These are phyloP conservation scores for Mentha longifolia DNA, from an alignment of 257 asterid genomes.

Conservation along the genomic window DNA sequence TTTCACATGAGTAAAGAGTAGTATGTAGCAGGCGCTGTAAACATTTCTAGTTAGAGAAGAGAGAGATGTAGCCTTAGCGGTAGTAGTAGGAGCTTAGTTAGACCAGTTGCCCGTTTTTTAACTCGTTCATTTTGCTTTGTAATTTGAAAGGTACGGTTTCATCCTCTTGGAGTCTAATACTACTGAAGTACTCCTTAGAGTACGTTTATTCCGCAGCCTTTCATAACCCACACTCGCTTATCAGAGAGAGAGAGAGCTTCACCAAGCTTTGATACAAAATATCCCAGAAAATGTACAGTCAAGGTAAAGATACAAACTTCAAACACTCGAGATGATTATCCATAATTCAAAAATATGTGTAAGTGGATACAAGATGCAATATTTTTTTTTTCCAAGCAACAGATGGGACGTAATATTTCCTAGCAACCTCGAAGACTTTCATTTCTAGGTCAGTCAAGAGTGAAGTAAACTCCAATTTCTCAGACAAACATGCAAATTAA, in stretches of 20 bases:
- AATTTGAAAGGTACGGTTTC: background rate
- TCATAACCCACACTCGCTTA: background rate
- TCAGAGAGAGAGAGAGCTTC: background rate
- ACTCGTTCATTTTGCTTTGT: background rate
- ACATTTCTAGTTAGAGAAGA: background rate
- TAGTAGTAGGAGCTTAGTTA: background rate
- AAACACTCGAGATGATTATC: background rate
- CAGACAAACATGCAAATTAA: conserved; percentile 32
- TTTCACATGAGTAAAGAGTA: background rate
- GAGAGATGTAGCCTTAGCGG: conserved; percentile 3
- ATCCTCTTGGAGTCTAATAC: background rate
- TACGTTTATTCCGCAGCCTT: too few relatives aligned
- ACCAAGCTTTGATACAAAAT: background rate
- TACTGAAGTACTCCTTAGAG: background rate
- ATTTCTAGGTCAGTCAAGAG: background rate
- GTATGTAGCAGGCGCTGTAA: background rate
- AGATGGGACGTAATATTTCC: too few relatives aligned
- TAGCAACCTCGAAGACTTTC: too few relatives aligned
- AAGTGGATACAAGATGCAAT: background rate
- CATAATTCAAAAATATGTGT: background rate
- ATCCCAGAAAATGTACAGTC: background rate
- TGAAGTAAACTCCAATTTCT: background rate
- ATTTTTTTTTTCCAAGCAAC: too few relatives aligned
- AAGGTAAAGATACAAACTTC: background rate
- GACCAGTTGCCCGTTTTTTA: background rate